phyloP scores from a whole-genome alignment of 148 eudicot genomes.

The Nyssa sinensis region DNA sequence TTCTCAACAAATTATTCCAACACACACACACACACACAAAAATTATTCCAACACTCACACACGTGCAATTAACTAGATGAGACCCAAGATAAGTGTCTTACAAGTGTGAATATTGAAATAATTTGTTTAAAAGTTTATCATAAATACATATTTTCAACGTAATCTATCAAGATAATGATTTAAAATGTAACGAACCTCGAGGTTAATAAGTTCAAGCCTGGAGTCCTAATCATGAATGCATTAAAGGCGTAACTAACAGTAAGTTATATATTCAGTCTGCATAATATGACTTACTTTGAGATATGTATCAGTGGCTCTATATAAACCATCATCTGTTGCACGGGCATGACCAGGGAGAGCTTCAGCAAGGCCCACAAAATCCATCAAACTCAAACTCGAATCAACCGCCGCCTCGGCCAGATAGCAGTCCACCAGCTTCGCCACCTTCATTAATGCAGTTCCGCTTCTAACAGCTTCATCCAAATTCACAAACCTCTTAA shows the following conservation, averaged over 20 bases:
- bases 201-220: no score
- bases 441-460: constrained; percentile 58
- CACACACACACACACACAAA: no score
- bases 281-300: constrained; percentile 56
- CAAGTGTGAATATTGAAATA: no score
- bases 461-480: constrained; percentile 56
- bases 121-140: no score
- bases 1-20: no score
- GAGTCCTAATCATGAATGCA: neutral
- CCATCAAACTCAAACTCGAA: constrained; percentile 44
- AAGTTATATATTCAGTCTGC: neutral
- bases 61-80: no score
- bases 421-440: constrained; percentile 67
- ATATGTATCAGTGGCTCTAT: constrained; percentile 79
- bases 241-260: no score
- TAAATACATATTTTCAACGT: no score
- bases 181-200: no score
- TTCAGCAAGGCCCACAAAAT: constrained; percentile 62
- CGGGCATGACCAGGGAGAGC: constrained; percentile 77
- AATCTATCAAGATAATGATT: no score
- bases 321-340: constrained; percentile 63
- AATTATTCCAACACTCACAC: no score
- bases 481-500: constrained; percentile 42
- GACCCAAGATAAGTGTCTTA: no score
- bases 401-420: constrained; percentile 76